A percentile compares a stretch with the other conserved stretches of the same genome.
These are phyloP conservation scores for Wallacemonas sp. DNA, from an alignment of 208 protist species.

Conservation along the genomic window DNA sequence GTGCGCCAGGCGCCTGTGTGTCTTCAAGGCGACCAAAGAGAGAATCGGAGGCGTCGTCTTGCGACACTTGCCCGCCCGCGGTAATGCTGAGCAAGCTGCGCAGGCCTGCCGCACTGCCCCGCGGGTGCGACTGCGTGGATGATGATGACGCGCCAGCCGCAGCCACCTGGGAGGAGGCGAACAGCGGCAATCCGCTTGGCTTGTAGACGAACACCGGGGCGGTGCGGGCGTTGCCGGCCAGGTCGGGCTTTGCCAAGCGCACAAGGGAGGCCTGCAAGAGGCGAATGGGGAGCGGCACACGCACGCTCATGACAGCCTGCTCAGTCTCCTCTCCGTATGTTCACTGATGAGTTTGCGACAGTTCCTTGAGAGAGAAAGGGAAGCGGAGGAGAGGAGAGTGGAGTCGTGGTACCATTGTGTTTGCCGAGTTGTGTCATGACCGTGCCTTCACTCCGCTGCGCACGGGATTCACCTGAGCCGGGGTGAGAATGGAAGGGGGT, in stretches of 20 bases:
- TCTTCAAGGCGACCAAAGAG: conserved; percentile 44
- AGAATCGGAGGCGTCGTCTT: conserved; percentile 54
- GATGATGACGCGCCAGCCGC: conserved; percentile 23
- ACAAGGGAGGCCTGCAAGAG: conserved; percentile 33
- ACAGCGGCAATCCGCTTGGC: conserved; percentile 59
- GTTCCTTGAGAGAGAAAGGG: conserved; percentile 17
- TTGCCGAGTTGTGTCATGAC: no score
- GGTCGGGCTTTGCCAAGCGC: neutral
- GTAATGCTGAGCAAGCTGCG: neutral
- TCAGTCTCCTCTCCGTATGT: no score
- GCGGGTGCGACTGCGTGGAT: no score
- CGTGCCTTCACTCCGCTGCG: no score
- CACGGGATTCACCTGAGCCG: no score
- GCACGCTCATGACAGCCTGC: conserved; percentile 52
- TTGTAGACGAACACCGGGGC: conserved; percentile 65
- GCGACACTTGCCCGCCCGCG: neutral
- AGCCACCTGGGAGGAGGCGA: conserved; percentile 42
- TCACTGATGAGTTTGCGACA: no score
- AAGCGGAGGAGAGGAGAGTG: conserved; percentile 12
- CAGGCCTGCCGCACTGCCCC: neutral
- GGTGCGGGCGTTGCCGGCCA: neutral
- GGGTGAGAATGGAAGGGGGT: no score
- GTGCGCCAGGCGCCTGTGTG: conserved; percentile 17
- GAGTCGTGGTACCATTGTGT: no score
- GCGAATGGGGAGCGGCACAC: conserved; percentile 44